These are phyloP conservation scores for Cryoendolithus antarcticus DNA, from an alignment of 2,329 filamentous ascomycete species.

Conservation along the genomic window DNA sequence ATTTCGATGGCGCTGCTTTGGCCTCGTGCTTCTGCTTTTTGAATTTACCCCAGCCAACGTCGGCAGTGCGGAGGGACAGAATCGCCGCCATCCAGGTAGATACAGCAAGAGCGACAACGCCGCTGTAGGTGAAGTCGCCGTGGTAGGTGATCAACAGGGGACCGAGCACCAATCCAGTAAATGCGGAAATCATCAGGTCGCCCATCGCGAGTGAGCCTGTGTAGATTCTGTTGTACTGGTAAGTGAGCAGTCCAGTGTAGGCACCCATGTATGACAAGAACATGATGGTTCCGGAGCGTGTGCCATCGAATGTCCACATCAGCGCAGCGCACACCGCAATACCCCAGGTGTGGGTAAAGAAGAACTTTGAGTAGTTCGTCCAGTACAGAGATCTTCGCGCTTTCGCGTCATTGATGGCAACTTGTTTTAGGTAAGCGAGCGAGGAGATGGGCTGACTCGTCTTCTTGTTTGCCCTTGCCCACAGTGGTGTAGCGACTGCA, in stretches of 20 bases:
- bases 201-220: conserved; percentile 37
- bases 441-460: conserved; percentile 9
- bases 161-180: conserved; percentile 36
- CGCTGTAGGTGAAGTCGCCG: conserved; percentile 31
- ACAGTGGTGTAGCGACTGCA: conserved; percentile 26
- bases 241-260: conserved; percentile 42
- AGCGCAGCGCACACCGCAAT: conserved; percentile 37
- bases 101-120: conserved; percentile 36
- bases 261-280: conserved; percentile 38
- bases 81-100: conserved; percentile 42
- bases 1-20: conserved; percentile 1
- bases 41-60: conserved; percentile 32
- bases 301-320: no score
- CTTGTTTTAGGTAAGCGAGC: conserved; percentile 27
- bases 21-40: conserved; percentile 10
- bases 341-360: conserved; percentile 41
- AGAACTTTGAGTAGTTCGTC: conserved; percentile 36
- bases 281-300: no score
- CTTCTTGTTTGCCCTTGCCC: conserved; percentile 12
- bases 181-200: conserved; percentile 33
- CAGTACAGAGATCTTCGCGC: conserved; percentile 40
- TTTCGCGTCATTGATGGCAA: conserved; percentile 33
- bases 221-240: conserved; percentile 36
- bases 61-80: conserved; percentile 36
- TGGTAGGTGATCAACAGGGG: conserved; percentile 30